Evolutionary conservation across 2,329 filamentous ascomycete genomes (phyloP).

Genomic region (Pyrenophora seminiperda): DNA sequence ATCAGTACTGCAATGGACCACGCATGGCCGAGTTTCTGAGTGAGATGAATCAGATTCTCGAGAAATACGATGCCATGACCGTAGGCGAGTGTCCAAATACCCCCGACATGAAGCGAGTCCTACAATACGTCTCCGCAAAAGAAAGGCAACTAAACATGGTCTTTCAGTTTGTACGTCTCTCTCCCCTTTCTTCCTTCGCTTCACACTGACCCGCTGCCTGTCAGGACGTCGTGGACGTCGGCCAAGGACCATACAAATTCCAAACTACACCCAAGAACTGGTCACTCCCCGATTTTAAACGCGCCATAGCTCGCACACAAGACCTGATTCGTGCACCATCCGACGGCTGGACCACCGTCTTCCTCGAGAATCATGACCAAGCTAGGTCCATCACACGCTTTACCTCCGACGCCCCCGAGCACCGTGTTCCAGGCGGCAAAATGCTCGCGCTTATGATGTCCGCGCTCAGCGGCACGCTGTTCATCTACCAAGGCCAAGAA

Average conservation of each 20-base stretch:
- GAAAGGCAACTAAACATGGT: slow-evolving; percentile 71
- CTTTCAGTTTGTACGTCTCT: slow-evolving; percentile 56
- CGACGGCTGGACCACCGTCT: slow-evolving; percentile 56
- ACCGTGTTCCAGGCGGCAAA: slow-evolving; percentile 54
- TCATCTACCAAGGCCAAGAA: slow-evolving; percentile 59
- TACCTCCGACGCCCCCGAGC: slow-evolving; percentile 54
- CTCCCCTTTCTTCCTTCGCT: too few species aligned
- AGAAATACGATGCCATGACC: slow-evolving; percentile 68
- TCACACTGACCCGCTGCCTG: not conserved
- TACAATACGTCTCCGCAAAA: slow-evolving; percentile 63
- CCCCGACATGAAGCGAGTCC: slow-evolving; percentile 61
- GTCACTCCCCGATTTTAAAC: slow-evolving; percentile 39
- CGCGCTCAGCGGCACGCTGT: slow-evolving; percentile 56
- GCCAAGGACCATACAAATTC: slow-evolving; percentile 46
- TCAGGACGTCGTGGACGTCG: slow-evolving; percentile 50
- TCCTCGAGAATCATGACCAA: slow-evolving; percentile 62
- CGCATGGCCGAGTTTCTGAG: slow-evolving; percentile 69
- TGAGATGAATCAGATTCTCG: slow-evolving; percentile 67
- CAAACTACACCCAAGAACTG: slow-evolving; percentile 44
- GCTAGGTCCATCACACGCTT: slow-evolving; percentile 57
- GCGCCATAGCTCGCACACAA: slow-evolving; percentile 40
- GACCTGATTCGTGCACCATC: slow-evolving; percentile 36
- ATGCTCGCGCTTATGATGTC: slow-evolving; percentile 55
- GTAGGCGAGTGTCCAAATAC: slow-evolving; percentile 72
- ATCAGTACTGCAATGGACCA: slow-evolving; percentile 70